Evolutionary conservation across 257 asterid genomes (phyloP).

Genomic region (Gardenia jasminoides): DNA sequence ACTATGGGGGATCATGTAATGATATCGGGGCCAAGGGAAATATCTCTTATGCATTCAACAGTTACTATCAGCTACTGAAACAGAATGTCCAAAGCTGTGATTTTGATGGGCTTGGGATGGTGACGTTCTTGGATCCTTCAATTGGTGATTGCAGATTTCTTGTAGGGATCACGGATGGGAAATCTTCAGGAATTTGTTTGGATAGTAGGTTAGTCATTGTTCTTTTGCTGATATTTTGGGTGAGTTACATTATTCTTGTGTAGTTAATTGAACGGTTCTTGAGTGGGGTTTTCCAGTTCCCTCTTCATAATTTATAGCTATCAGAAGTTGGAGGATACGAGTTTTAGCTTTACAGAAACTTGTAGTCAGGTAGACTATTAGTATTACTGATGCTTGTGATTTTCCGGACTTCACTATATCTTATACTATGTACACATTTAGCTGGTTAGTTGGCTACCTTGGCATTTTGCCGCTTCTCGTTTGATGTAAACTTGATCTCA

Average conservation of each 20-base stretch:
- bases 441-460: background rate
- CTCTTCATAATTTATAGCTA: slow-evolving; percentile 21
- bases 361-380: slow-evolving; percentile 9
- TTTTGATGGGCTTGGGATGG: slow-evolving; percentile 92
- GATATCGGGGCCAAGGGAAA: slow-evolving; percentile 73
- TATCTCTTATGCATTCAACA: slow-evolving; percentile 84
- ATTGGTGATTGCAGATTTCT: slow-evolving; percentile 79
- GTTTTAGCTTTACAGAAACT: slow-evolving; percentile 22
- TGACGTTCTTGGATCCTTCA: slow-evolving; percentile 89
- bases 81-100: slow-evolving; percentile 81
- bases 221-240: slow-evolving; percentile 36
- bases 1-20: slow-evolving; percentile 83
- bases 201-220: slow-evolving; percentile 18
- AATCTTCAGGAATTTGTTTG: slow-evolving; percentile 15
- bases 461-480: background rate
- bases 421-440: background rate
- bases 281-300: slow-evolving; percentile 36
- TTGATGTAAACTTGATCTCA: background rate
- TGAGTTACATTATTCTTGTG: slow-evolving; percentile 26
- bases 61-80: slow-evolving; percentile 74
- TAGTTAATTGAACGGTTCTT: slow-evolving; percentile 30
- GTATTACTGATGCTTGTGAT: background rate
- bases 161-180: slow-evolving; percentile 58
- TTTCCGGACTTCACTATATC: background rate
- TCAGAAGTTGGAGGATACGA: slow-evolving; percentile 30